A percentile compares a stretch with the other conserved stretches of the same genome.
These are phyloP conservation scores for Lavandula angustifolia DNA, from an alignment of 257 asterid species.

Conservation along the genomic window DNA sequence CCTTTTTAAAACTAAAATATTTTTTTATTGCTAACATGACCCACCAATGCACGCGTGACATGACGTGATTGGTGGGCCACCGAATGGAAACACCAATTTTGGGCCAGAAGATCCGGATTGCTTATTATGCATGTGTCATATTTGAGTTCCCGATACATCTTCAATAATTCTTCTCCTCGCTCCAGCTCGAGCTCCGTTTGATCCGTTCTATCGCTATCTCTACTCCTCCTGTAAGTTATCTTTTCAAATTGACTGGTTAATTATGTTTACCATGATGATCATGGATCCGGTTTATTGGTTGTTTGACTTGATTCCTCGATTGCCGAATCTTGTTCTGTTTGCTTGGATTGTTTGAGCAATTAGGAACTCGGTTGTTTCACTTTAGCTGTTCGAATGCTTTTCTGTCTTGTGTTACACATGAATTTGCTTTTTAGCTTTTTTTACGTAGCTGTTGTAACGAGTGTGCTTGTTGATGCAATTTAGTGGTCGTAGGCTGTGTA, in stretches of 20 bases:
- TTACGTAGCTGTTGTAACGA: background rate
- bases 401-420: background rate
- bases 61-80: no score
- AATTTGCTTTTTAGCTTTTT: background rate
- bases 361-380: slow-evolving; percentile 11
- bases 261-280: background rate
- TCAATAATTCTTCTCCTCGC: slow-evolving; percentile 20
- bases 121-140: no score
- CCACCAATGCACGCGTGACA: no score
- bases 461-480: slow-evolving; percentile 15
- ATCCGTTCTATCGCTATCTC: slow-evolving; percentile 32
- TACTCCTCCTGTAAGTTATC: slow-evolving; percentile 29
- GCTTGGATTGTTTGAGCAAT: background rate
- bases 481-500: slow-evolving; percentile 1
- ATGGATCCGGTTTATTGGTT: slow-evolving; percentile 23
- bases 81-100: no score
- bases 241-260: background rate
- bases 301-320: slow-evolving; percentile 1
- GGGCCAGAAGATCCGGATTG: no score
- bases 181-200: slow-evolving; percentile 22
- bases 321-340: background rate
- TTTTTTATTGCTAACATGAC: no score
- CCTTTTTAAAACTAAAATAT: no score
- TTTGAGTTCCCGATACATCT: slow-evolving; percentile 26
- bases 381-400: slow-evolving; percentile 7